Conservation (phyloP, 2,329 filamentous ascomycete genomes). For the Paecilomyces dactylethromorphus region DNA sequence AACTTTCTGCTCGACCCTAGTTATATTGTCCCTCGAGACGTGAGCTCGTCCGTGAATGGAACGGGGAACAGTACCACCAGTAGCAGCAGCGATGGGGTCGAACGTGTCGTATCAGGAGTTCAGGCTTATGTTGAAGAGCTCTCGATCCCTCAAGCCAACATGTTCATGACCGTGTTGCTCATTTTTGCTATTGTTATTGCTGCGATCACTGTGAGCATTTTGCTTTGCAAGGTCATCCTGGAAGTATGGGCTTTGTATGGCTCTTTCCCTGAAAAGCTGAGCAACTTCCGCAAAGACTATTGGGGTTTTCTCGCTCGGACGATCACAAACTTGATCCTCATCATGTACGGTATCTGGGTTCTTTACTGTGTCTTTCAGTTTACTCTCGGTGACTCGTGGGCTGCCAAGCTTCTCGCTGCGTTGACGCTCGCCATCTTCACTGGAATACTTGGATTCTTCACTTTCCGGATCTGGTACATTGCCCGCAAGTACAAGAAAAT, state of each 20-base stretch:
- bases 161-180: slow-evolving; percentile 91
- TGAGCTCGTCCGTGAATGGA: slow-evolving; percentile 35
- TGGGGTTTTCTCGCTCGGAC: slow-evolving; percentile 88
- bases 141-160: slow-evolving; percentile 78
- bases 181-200: slow-evolving; percentile 83
- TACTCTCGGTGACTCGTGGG: slow-evolving; percentile 89
- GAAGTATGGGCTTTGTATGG: slow-evolving; percentile 89
- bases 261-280: slow-evolving; percentile 71
- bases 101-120: slow-evolving; percentile 64
- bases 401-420: slow-evolving; percentile 74
- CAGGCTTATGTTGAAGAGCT: slow-evolving; percentile 78
- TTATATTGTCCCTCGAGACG: slow-evolving; percentile 49
- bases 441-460: slow-evolving; percentile 71
- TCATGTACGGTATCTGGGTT: slow-evolving; percentile 92
- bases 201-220: slow-evolving; percentile 74
- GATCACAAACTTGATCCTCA: slow-evolving; percentile 80
- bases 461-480: slow-evolving; percentile 71
- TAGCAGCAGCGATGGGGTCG: slow-evolving; percentile 29
- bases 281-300: slow-evolving; percentile 89
- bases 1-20: slow-evolving; percentile 35
- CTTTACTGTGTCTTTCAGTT: slow-evolving; percentile 96
- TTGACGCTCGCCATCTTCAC: slow-evolving; percentile 79
- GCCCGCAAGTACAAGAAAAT: slow-evolving; percentile 66
- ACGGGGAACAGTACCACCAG: slow-evolving; percentile 25
- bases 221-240: slow-evolving; percentile 84